Evolutionary conservation across 257 asterid species (phyloP), one percentile per base, ranked within the genome.

Genomic region (Ballota nigra): DNA sequence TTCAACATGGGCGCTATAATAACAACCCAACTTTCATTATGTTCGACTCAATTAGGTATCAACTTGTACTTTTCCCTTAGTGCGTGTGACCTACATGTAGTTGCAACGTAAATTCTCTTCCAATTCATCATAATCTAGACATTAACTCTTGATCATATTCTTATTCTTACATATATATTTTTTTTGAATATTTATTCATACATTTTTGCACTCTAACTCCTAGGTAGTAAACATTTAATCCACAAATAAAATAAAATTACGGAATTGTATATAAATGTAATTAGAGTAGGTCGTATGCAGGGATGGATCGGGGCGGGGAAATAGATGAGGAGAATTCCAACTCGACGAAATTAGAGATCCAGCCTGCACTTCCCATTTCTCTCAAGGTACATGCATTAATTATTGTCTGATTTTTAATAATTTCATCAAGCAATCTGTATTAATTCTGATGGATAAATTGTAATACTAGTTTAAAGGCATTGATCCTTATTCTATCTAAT

Each of bases 351-450:
- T 45, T 75, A 41, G 81, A 76, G 66, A 80, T 64, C 60, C 82
- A 80, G 67, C 77, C 83, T 45, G 74, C 81, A 45, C 68, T 77
- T 40, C 73, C 61, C 36, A 84, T 84, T 77, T 71, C 68, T 63
- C 82, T 84, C 2, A 77, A 84, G 86, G 88, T 84, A 56, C 41
- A 26, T 51, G 7, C 18, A 18, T 0, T 2, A 4, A 0, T 11
- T n/a, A n/a, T n/a, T n/a, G n/a, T n/a, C n/a, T n/a, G n/a, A n/a
- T n/a, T n/a, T 41, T 0, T 12, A 41, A 41, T 41, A 11, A 41
- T 41, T 41, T 41, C 49, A 41, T 41, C 43, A 36, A 36, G 43
- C 1, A 26, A 26, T 26, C 29, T n/a, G 29, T 1, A 26, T 1
- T 1, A 26, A 26, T 26, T 26, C 29, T 3, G 29, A n/a, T n/a